Evolutionary conservation across 2,329 filamentous ascomycete genomes (phyloP), one percentile per base, ranked within the genome.

Genomic region (Raffaelea deltoideospora): DNA sequence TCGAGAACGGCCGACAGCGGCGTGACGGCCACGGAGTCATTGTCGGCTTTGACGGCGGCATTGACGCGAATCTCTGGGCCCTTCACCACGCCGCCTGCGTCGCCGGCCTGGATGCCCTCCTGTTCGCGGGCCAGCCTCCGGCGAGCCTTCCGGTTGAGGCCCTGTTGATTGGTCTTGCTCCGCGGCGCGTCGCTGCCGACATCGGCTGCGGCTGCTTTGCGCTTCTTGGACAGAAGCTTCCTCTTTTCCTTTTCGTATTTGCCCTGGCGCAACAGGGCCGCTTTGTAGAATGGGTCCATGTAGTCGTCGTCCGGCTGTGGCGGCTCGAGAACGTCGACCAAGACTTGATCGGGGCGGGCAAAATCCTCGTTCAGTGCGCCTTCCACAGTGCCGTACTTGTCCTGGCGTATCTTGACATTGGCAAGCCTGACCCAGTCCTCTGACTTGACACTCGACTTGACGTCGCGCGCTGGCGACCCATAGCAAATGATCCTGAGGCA

Each of bases 401-500:
- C n/a, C n/a, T n/a, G n/a, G n/a, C n/a, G n/a, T n/a, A n/a, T n/a
- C n/a, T n/a, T n/a, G n/a, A n/a, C 64, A 47, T 95, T 94, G 18
- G 62, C 66, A 6, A 95, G 54, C 4, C 11, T 7, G 4, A 30
- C 15, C 28, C 28, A 30, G n/a, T 4, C 6, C 4, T 15, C 28
- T 15, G 15, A 8, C n/a, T 15, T n/a, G n/a, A 30, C 28, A 17
- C 18, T 17, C 3, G 4, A 7, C n/a, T 10, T 30, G n/a, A 78
- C 66, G 43, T 60, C 72, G 1, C 51, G 47, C 2, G 75, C 72
- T 52, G 94, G 80, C 0, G 71, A 70, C 13, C 78, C 73, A 53
- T 65, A 92, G 21, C 81, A 65, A 21, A 74, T 79, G 19, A 95
- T 57, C 46, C 78, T 75, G 36, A 95, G 61, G 2, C 76, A 30